Conservation (phyloP, 78 protist species). For the Dictyostelium intermedium region DNA sequence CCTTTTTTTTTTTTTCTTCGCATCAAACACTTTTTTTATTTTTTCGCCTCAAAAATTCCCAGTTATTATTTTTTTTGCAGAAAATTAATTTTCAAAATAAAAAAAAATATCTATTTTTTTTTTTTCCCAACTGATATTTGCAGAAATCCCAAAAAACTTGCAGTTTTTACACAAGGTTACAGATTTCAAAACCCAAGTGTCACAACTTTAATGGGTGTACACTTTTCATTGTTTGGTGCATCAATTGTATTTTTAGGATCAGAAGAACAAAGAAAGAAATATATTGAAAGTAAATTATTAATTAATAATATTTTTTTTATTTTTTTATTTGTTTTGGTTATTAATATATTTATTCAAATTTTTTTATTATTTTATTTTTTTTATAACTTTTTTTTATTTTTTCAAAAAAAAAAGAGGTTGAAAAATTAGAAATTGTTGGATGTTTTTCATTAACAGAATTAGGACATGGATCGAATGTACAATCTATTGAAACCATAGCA, state of each 20-base stretch:
- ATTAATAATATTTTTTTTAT: neutral
- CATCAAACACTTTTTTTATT: neutral
- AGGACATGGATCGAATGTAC: slow-evolving; percentile 82
- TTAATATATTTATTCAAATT: neutral
- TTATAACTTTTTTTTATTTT: too few species aligned
- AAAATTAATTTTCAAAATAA: neutral
- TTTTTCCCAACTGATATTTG: neutral
- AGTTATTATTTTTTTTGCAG: neutral
- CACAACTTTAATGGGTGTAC: slow-evolving; percentile 69
- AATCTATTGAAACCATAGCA: slow-evolving; percentile 86
- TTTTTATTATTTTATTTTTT: neutral
- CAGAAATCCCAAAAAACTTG: slow-evolving; percentile 52
- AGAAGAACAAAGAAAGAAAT: slow-evolving; percentile 61
- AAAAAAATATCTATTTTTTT: neutral
- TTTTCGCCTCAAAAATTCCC: neutral
- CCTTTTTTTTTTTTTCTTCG: neutral
- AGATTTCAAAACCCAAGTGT: slow-evolving; percentile 19
- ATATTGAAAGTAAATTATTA: neutral
- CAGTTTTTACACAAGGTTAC: slow-evolving; percentile 61
- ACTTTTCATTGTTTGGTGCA: slow-evolving; percentile 66
- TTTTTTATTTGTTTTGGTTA: neutral
- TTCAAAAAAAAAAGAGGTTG: neutral
- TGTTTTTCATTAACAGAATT: slow-evolving; percentile 77
- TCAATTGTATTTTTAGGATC: slow-evolving; percentile 51
- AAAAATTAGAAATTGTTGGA: slow-evolving; percentile 47